Percentiles rank a stretch among this genome's conserved stretches.
Evolutionary conservation across 768 basidiomycete species (phyloP).

Genomic region (Rhizopogon salebrosus): DNA sequence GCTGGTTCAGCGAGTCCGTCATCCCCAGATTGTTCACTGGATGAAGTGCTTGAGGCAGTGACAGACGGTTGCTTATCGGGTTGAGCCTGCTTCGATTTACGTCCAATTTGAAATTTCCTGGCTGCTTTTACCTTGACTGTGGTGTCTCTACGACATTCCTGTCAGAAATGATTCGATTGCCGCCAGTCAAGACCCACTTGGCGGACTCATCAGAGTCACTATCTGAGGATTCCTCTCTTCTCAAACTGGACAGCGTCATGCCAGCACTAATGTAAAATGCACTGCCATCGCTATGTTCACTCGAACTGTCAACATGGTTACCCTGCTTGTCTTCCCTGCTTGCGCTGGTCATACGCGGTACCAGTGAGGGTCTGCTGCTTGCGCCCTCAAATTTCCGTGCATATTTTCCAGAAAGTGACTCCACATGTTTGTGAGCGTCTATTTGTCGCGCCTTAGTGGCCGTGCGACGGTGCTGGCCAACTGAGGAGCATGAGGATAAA

Average conservation of each 20-base stretch:
- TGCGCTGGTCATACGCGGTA: background rate
- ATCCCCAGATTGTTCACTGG: background rate
- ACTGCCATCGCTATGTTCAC: background rate
- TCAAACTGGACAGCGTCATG: background rate
- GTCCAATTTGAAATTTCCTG: conserved; percentile 8
- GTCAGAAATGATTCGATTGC: background rate
- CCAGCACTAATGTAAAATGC: background rate
- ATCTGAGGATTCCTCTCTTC: background rate
- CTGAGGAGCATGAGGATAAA: background rate
- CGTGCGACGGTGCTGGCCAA: background rate
- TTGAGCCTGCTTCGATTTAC: conserved; percentile 9
- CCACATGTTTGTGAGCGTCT: background rate
- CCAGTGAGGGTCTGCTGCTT: background rate
- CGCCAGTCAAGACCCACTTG: background rate
- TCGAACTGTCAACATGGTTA: background rate
- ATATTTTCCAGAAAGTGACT: background rate
- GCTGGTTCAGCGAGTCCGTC: background rate
- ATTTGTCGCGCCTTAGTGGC: background rate
- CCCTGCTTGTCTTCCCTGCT: background rate
- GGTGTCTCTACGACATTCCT: background rate
- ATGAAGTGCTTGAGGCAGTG: background rate
- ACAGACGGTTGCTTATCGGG: background rate
- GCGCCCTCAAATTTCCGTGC: background rate
- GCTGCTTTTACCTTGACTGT: conserved; percentile 8
- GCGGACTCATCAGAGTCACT: background rate